Percentiles rank a stretch among this genome's conserved stretches.
phyloP scores from a whole-genome alignment of 257 asterid species.

The Nicotiana attenuata region DNA sequence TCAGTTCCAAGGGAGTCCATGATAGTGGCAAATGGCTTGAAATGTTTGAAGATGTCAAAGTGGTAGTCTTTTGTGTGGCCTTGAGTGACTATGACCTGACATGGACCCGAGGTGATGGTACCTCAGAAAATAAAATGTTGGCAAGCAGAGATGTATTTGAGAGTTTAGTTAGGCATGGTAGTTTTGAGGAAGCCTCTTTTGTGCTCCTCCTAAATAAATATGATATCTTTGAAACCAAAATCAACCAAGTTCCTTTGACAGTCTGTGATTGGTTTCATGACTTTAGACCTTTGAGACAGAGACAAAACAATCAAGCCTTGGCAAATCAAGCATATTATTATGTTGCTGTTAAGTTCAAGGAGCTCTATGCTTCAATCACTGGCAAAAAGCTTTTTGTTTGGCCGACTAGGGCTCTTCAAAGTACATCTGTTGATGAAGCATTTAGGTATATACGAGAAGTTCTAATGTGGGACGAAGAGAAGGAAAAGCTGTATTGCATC shows the following conservation, averaged over 20 bases:
- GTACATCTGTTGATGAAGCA: conserved; percentile 42
- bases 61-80: conserved; percentile 45
- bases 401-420: conserved; percentile 34
- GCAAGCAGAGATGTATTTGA: conserved; percentile 45
- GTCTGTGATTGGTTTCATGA: conserved; percentile 66
- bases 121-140: conserved; percentile 45
- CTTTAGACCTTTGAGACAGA: conserved; percentile 46
- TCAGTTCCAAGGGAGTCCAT: conserved; percentile 34
- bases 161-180: conserved; percentile 28
- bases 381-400: conserved; percentile 60
- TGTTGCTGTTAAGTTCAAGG: conserved; percentile 57
- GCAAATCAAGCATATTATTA: conserved; percentile 60
- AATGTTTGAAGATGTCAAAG: conserved; percentile 46
- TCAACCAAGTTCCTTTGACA: conserved; percentile 45
- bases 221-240: conserved; percentile 48
- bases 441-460: conserved; percentile 50
- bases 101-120: conserved; percentile 22
- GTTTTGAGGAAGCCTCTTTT: conserved; percentile 39
- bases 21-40: conserved; percentile 52
- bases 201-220: conserved; percentile 60
- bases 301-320: conserved; percentile 30
- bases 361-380: conserved; percentile 38
- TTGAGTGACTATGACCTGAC: conserved; percentile 47
- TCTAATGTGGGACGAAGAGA: conserved; percentile 54
- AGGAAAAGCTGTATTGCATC: conserved; percentile 21